Evolutionary conservation across 2,329 filamentous ascomycete species (phyloP).

Genomic region (Fusarium tjaetaba): DNA sequence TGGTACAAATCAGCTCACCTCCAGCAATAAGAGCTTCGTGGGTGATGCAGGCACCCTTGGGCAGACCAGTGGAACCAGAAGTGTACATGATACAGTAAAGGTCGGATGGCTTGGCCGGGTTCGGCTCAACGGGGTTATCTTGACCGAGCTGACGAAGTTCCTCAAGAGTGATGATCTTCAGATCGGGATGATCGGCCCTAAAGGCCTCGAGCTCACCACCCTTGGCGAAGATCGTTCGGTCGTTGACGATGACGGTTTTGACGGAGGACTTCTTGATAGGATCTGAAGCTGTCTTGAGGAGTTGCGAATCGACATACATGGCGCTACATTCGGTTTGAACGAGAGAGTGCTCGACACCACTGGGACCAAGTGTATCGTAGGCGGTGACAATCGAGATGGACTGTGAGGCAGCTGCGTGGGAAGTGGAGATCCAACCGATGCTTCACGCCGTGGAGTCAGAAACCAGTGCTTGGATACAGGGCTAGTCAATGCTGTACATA

Average conservation of each 20-base stretch:
- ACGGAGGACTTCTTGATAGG: constrained; percentile 68
- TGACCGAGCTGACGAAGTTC: constrained; percentile 68
- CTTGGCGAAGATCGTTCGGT: constrained; percentile 62
- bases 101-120: constrained; percentile 78
- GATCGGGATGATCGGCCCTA: constrained; percentile 63
- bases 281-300: constrained; percentile 68
- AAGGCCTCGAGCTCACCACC: constrained; percentile 64
- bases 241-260: constrained; percentile 71
- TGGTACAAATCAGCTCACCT: constrained; percentile 53
- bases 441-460: constrained; percentile 53
- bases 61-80: constrained; percentile 87
- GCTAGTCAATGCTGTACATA: constrained; percentile 48
- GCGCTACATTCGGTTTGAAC: constrained; percentile 81
- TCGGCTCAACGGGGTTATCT: constrained; percentile 75
- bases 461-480: not conserved
- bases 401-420: constrained; percentile 82
- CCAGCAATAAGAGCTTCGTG: constrained; percentile 84
- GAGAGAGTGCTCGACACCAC: constrained; percentile 86
- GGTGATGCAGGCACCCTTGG: constrained; percentile 87
- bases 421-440: constrained; percentile 83
- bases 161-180: constrained; percentile 64
- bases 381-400: constrained; percentile 92
- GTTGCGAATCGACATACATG: constrained; percentile 88
- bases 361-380: constrained; percentile 90
- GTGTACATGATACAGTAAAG: constrained; percentile 89